These are phyloP conservation scores for Scorias spongiosa DNA, from an alignment of 2,329 filamentous ascomycete genomes.

Conservation along the genomic window DNA sequence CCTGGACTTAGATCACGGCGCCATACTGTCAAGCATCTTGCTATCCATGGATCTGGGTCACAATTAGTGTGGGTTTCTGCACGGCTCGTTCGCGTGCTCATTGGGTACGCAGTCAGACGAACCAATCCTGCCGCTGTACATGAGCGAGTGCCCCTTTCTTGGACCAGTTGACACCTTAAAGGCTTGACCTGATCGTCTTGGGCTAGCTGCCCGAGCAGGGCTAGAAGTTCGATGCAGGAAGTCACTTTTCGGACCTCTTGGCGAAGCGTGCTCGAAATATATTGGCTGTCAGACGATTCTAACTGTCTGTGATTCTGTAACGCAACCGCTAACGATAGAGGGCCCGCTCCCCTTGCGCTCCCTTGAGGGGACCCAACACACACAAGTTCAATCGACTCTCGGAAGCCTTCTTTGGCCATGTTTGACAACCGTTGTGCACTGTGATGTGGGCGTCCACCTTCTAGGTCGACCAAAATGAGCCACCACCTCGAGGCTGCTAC, in stretches of 20 bases:
- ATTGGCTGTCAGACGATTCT: background rate
- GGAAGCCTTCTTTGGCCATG: background rate
- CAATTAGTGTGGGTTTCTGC: background rate
- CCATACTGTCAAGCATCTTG: too few species aligned
- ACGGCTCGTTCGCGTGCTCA: background rate
- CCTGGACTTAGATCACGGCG: too few species aligned
- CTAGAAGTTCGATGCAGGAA: background rate
- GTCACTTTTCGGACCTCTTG: background rate
- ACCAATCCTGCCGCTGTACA: too few species aligned
- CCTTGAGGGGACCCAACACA: background rate
- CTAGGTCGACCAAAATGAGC: background rate
- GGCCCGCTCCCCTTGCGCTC: background rate
- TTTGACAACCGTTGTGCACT: background rate
- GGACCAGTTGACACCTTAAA: background rate
- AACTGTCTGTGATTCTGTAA: background rate
- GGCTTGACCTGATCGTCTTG: background rate
- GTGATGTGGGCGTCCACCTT: background rate
- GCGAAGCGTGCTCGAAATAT: background rate
- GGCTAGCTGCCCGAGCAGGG: background rate
- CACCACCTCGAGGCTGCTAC: background rate
- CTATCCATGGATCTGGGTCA: too few species aligned
- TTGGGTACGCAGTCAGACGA: background rate
- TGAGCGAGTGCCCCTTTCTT: too few species aligned
- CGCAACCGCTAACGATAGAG: background rate
- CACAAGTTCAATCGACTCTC: background rate